Conservation (phyloP, 2,329 filamentous ascomycete species). For the Trichoderma sp. region DNA sequence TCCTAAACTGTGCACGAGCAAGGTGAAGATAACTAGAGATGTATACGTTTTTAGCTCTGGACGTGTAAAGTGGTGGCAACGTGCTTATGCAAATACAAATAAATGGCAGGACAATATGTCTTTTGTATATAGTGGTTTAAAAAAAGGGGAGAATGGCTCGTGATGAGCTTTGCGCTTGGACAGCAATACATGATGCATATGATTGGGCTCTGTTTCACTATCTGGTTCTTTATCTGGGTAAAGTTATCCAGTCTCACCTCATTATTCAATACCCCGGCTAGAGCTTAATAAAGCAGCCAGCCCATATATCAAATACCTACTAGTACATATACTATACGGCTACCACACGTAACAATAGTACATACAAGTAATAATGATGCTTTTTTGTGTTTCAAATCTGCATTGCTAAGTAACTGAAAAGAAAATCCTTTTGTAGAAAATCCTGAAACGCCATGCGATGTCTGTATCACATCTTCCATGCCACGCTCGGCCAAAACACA, state of each 20-base stretch:
- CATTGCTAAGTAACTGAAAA: not conserved
- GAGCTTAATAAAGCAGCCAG: too few species aligned
- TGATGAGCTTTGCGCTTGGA: slow-evolving; percentile 16
- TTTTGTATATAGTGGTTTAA: slow-evolving; percentile 17
- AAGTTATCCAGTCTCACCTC: too few species aligned
- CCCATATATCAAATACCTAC: too few species aligned
- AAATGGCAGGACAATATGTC: not conserved
- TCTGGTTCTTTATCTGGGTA: not conserved
- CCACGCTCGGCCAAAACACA: not conserved
- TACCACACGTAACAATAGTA: too few species aligned
- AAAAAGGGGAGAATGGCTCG: not conserved
- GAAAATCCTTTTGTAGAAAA: not conserved
- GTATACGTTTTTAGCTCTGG: not conserved
- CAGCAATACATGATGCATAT: slow-evolving; percentile 22
- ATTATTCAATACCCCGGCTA: too few species aligned
- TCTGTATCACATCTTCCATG: not conserved
- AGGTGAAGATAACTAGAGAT: not conserved
- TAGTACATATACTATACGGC: too few species aligned
- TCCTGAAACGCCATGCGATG: slow-evolving; percentile 14
- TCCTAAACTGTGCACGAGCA: not conserved
- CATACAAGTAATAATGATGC: not conserved
- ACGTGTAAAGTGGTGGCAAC: not conserved
- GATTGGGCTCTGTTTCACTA: not conserved
- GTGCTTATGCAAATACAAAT: not conserved
- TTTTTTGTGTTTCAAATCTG: not conserved